Conservation (phyloP, 1,139 yeast species). For the Wickerhamomyces sp. region DNA sequence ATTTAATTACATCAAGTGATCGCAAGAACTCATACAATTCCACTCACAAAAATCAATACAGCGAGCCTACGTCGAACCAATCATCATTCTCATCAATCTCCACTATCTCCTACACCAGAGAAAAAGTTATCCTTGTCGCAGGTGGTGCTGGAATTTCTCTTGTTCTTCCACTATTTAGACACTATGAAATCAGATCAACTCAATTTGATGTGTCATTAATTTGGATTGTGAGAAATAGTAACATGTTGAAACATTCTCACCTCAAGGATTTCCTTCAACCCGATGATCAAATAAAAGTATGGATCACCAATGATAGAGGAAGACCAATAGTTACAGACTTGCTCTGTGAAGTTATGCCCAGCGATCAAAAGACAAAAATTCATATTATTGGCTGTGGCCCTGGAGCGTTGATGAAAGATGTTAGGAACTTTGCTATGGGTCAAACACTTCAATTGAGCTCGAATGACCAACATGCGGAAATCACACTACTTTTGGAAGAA, state of each 20-base stretch:
- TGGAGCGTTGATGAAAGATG: constrained; percentile 33
- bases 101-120: neutral
- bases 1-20: neutral
- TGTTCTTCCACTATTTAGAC: constrained; percentile 15
- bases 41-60: too few species aligned
- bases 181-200: constrained; percentile 3
- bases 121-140: constrained; percentile 18
- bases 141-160: constrained; percentile 24
- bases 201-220: constrained; percentile 16
- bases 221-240: constrained; percentile 5
- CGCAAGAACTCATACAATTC: neutral
- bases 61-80: constrained; percentile 1
- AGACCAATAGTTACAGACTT: constrained; percentile 38
- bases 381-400: constrained; percentile 54
- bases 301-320: constrained; percentile 23
- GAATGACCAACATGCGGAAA: constrained; percentile 2
- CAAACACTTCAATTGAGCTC: constrained; percentile 1
- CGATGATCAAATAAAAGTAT: constrained; percentile 9
- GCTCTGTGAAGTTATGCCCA: constrained; percentile 17
- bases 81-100: constrained; percentile 1
- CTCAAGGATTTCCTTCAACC: neutral
- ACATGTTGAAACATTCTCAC: neutral
- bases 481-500: constrained; percentile 21
- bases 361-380: constrained; percentile 32
- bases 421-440: constrained; percentile 31